Conservation (phyloP, 1,284 basidiomycete species). For the Malassezia sp. region DNA sequence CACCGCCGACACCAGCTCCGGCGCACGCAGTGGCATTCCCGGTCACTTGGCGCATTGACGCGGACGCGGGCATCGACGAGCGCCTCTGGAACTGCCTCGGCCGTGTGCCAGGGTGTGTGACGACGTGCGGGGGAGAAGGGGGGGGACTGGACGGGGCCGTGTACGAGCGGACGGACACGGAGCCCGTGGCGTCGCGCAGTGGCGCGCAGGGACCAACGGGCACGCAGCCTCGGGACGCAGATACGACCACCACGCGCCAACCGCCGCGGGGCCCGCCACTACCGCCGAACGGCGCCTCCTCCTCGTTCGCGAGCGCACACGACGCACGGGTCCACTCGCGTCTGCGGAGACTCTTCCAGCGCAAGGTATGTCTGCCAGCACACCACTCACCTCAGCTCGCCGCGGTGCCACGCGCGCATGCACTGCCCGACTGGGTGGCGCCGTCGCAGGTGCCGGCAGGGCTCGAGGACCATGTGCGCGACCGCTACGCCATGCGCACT, state of each 20-base stretch:
- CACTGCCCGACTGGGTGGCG: slow-evolving; percentile 15
- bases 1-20: not conserved
- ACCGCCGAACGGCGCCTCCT: no score
- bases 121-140: slow-evolving; percentile 15
- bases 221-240: no score
- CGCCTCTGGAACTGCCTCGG: slow-evolving; percentile 38
- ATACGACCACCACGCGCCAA: not conserved
- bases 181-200: no score
- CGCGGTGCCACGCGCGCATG: no score
- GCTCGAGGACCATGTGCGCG: slow-evolving; percentile 34
- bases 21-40: slow-evolving; percentile 32
- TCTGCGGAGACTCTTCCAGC: no score
- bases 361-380: no score
- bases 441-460: slow-evolving; percentile 22
- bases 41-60: slow-evolving; percentile 21
- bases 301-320: no score
- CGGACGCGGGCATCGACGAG: slow-evolving; percentile 26
- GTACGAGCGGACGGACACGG: not conserved
- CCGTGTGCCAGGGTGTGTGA: slow-evolving; percentile 32
- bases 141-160: no score
- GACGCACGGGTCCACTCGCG: no score
- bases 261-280: no score
- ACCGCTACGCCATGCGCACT: slow-evolving; percentile 33
- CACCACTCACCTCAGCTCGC: no score
- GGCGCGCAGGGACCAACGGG: no score